phyloP scores from a whole-genome alignment of 2,329 filamentous ascomycete species.

The Xylaria sp. region DNA sequence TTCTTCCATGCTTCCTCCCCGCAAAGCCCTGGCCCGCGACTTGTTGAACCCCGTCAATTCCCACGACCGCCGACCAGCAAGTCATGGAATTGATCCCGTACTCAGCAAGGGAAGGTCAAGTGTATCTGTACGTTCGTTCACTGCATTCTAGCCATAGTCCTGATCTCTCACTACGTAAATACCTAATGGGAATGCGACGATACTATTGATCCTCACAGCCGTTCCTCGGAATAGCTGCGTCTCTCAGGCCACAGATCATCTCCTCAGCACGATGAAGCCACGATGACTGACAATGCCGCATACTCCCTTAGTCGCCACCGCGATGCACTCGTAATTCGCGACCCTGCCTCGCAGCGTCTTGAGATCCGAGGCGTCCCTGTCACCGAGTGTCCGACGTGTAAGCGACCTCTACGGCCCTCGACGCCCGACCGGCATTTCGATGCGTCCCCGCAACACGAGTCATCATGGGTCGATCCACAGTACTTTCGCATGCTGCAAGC shows the following conservation, averaged over 20 bases:
- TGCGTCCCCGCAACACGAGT: slow-evolving; percentile 38
- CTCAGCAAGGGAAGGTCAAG: slow-evolving; percentile 63
- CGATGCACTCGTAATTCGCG: slow-evolving; percentile 86
- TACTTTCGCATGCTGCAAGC: slow-evolving; percentile 91
- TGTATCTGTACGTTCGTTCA: slow-evolving; percentile 63
- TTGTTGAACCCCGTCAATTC: background rate
- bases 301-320: slow-evolving; percentile 66
- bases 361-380: slow-evolving; percentile 64
- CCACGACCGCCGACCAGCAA: slow-evolving; percentile 3
- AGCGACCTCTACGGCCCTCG: slow-evolving; percentile 57
- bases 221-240: no score
- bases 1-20: slow-evolving; percentile 2
- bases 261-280: background rate
- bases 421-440: slow-evolving; percentile 50
- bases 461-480: slow-evolving; percentile 78
- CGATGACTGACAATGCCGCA: slow-evolving; percentile 7
- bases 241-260: no score
- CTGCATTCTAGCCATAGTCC: background rate
- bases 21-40: slow-evolving; percentile 11
- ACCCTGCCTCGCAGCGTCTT: slow-evolving; percentile 77
- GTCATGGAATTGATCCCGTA: slow-evolving; percentile 70
- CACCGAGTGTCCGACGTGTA: slow-evolving; percentile 85
- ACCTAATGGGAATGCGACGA: no score
- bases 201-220: no score
- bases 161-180: background rate